phyloP scores from a whole-genome alignment of 2,329 filamentous ascomycete species.

The Magnaporthales sp. region DNA sequence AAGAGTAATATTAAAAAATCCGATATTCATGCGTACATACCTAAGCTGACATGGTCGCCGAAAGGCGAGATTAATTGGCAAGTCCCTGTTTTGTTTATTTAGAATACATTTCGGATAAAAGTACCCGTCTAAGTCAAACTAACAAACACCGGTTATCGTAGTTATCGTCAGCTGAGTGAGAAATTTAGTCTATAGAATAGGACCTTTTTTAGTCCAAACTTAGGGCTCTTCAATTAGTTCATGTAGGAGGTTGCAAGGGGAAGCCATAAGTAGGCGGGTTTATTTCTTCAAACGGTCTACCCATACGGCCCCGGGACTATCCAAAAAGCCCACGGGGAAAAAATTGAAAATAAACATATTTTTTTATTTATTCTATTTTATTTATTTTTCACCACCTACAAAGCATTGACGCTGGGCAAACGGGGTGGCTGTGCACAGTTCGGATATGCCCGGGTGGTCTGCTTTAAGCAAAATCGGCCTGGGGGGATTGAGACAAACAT shows the following conservation, averaged over 20 bases:
- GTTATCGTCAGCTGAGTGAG: background rate
- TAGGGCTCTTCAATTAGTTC: background rate
- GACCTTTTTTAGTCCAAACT: background rate
- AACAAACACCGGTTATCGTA: background rate
- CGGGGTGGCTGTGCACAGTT: background rate
- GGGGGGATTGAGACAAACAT: background rate
- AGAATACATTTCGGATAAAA: background rate
- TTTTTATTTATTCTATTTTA: too few species aligned
- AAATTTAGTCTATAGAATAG: too few species aligned
- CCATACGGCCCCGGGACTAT: background rate
- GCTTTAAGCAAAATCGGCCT: background rate
- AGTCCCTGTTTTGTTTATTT: background rate
- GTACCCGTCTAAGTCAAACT: background rate
- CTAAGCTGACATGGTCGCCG: too few species aligned
- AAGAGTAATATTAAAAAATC: too few species aligned
- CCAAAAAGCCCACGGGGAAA: too few species aligned
- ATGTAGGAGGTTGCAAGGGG: background rate
- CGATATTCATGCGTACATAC: too few species aligned
- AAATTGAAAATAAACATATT: background rate
- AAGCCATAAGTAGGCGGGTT: background rate
- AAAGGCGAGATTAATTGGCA: background rate
- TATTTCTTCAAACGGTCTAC: background rate
- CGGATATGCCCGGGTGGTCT: background rate
- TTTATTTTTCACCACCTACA: too few species aligned
- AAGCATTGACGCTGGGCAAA: background rate